Evolutionary conservation across 148 eudicot genomes (phyloP), one percentile per base, ranked within the genome.

Genomic region (Silene latifolia): DNA sequence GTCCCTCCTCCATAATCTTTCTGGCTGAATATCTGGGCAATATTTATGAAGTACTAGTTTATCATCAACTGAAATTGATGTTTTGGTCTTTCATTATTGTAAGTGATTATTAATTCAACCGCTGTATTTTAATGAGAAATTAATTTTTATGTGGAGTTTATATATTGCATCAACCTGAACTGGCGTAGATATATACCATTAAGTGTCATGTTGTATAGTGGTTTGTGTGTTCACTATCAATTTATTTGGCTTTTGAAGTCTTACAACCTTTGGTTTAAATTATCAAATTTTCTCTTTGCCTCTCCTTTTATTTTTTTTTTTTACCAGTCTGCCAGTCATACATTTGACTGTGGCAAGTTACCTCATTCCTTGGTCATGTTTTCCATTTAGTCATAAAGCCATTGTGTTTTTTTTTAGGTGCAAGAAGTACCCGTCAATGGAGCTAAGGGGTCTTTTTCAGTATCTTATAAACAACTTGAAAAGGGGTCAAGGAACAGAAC

Each of bases 401-500:
- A 25, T 15, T 74, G 32, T 83, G 74, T 57, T 80, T 69, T 77
- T 70, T 67, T 76, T 14, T 73, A 95, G 99, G 91, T 95, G 97
- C 83, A 95, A 95, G 85, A 95, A 95, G 83, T 95, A 95, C 73
- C 99, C 99, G 19, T 95, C 99, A 21, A 92, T 95, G 99, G 99
- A 95, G 87, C 83, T 95, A 32, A 83, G 97, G 72, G 99, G 99
- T 51, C 99, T 95, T 71, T 92, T 95, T 80, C 99, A 92, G 79
- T 95, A 95, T 82, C 94, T 95, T 80, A 92, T 89, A 35, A 95
- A 95, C 80, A 93, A 95, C 79, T 82, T 95, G 87, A 95, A 95
- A 79, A 90, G 90, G 77, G 99, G 99, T 56, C 81, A 83, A 78
- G 99, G 99, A 77, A 87, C 88, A 82, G 99, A 95, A 82, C 97